Evolutionary conservation across 2,329 filamentous ascomycete genomes (phyloP).

Genomic region (Trichoderma arundinaceum): DNA sequence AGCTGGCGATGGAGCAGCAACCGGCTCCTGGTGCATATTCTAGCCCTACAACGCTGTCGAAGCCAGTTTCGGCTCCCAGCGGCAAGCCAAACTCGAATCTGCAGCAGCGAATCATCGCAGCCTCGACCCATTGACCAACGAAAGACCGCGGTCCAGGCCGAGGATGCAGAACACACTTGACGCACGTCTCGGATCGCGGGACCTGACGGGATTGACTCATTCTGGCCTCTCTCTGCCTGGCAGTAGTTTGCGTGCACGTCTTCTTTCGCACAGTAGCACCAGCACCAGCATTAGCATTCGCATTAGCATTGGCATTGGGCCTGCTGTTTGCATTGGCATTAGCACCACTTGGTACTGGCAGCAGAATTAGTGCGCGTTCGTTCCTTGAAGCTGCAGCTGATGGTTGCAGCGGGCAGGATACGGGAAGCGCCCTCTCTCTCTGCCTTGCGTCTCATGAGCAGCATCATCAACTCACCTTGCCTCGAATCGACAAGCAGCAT

Average conservation of each 20-base stretch:
- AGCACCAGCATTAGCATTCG: constrained; percentile 20
- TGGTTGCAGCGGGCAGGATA: too few species aligned
- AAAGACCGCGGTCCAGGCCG: constrained; percentile 21
- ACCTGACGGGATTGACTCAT: constrained; percentile 23
- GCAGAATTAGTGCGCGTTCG: neutral
- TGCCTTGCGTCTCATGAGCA: too few species aligned
- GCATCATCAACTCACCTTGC: neutral
- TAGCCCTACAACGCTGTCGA: constrained; percentile 3
- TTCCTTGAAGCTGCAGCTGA: too few species aligned
- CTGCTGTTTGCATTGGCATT: neutral
- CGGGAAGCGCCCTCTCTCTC: too few species aligned
- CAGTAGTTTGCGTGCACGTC: neutral
- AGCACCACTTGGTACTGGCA: neutral
- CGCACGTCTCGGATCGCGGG: constrained; percentile 29
- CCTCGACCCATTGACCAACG: constrained; percentile 19
- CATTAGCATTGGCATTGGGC: neutral
- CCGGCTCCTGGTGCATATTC: neutral
- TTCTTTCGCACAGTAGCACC: constrained; percentile 18
- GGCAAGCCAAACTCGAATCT: constrained; percentile 3
- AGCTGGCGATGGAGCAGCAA: constrained; percentile 15
- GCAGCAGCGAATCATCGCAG: neutral
- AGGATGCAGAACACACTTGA: constrained; percentile 28
- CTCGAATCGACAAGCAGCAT: neutral
- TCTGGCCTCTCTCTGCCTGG: neutral
- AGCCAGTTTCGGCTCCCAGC: neutral